Percentiles rank a stretch among this genome's conserved stretches.
Evolutionary conservation across 2,329 filamentous ascomycete genomes (phyloP).

Genomic region (Aureobasidium leucospermi): DNA sequence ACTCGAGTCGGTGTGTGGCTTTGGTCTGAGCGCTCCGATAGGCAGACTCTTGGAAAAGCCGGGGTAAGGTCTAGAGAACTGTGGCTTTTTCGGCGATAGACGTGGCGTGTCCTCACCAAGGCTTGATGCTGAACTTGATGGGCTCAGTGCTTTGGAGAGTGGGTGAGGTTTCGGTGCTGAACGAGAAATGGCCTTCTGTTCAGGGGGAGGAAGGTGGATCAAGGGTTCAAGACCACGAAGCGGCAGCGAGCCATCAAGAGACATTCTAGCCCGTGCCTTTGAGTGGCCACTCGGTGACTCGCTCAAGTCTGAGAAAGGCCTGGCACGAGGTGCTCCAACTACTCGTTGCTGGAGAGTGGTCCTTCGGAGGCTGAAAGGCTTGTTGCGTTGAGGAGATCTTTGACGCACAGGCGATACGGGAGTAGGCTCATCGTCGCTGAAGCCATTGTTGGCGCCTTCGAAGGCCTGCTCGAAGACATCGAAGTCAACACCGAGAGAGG

Average conservation of each 20-base stretch:
- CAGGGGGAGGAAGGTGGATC: slow-evolving; percentile 29
- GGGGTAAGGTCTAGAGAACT: slow-evolving; percentile 44
- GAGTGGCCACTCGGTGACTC: slow-evolving; percentile 14
- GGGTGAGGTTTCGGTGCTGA: slow-evolving; percentile 58
- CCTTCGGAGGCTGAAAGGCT: slow-evolving; percentile 53
- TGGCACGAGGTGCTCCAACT: slow-evolving; percentile 36
- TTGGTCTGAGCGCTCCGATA: slow-evolving; percentile 52
- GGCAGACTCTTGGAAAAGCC: slow-evolving; percentile 72
- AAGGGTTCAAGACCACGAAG: slow-evolving; percentile 56
- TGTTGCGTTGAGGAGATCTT: slow-evolving; percentile 25
- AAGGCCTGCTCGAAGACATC: slow-evolving; percentile 66
- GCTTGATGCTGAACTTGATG: slow-evolving; percentile 77
- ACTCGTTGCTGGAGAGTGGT: slow-evolving; percentile 83
- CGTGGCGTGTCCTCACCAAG: slow-evolving; percentile 54
- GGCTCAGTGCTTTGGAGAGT: slow-evolving; percentile 76
- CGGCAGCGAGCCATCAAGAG: slow-evolving; percentile 69
- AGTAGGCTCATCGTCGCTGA: slow-evolving; percentile 12
- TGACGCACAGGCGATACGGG: slow-evolving; percentile 16
- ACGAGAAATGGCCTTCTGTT: slow-evolving; percentile 25
- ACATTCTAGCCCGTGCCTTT: slow-evolving; percentile 55
- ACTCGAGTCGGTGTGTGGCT: slow-evolving; percentile 32
- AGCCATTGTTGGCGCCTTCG: slow-evolving; percentile 23
- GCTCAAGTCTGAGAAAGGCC: slow-evolving; percentile 30
- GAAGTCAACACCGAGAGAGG: slow-evolving; percentile 57
- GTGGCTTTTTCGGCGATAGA: slow-evolving; percentile 24